Conservation (phyloP, 768 basidiomycete species). For the Mycena chlorophos region DNA sequence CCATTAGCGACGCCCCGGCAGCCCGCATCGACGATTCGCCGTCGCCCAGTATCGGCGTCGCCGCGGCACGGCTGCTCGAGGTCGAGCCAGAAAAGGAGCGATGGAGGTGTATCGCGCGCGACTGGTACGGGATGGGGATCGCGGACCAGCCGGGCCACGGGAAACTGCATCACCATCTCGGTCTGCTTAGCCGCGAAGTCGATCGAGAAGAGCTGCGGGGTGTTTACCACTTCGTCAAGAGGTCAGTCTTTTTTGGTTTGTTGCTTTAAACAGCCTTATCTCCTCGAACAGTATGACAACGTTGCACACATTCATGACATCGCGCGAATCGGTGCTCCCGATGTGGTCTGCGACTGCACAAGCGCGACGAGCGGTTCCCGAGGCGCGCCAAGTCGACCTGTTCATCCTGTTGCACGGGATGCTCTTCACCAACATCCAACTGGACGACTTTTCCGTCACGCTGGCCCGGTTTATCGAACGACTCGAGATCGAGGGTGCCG, state of each 20-base stretch:
- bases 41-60: slow-evolving; percentile 79
- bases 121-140: slow-evolving; percentile 91
- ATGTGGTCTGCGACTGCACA: slow-evolving; percentile 83
- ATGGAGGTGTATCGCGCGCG: slow-evolving; percentile 85
- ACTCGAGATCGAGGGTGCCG: slow-evolving; percentile 75
- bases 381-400: slow-evolving; percentile 70
- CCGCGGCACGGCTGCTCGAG: slow-evolving; percentile 78
- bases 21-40: slow-evolving; percentile 65
- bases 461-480: slow-evolving; percentile 87
- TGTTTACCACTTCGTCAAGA: slow-evolving; percentile 93
- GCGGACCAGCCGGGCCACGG: slow-evolving; percentile 92
- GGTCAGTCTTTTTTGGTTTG: slow-evolving; percentile 49
- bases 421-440: slow-evolving; percentile 93
- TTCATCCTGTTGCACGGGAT: slow-evolving; percentile 95
- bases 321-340: slow-evolving; percentile 85
- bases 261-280: neutral
- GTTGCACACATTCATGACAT: slow-evolving; percentile 81
- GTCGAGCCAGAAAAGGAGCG: slow-evolving; percentile 90
- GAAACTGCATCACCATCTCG: slow-evolving; percentile 91
- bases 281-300: slow-evolving; percentile 73
- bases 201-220: slow-evolving; percentile 80
- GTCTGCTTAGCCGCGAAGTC: slow-evolving; percentile 80
- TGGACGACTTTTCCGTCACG: slow-evolving; percentile 85
- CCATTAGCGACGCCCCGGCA: slow-evolving; percentile 49
- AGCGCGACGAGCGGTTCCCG: slow-evolving; percentile 71